Percentiles rank a stretch among this genome's conserved stretches.
Conservation (phyloP, 176 grass and related monocot species). For the Aegilops umbellulata region DNA sequence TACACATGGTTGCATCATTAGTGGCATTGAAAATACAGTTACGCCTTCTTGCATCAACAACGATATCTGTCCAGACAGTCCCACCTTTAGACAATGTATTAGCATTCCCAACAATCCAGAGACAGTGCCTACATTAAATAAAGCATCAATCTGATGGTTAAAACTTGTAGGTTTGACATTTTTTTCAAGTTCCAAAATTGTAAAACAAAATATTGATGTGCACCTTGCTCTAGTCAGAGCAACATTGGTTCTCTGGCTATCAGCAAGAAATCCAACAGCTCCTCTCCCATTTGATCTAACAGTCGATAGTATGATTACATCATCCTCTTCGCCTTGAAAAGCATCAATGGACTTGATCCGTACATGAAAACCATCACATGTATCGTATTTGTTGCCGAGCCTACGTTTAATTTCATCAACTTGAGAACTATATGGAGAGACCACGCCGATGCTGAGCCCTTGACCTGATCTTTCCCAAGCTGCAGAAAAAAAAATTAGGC, state of each 20-base stretch:
- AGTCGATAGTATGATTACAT: constrained; percentile 70
- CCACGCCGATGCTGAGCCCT: constrained; percentile 50
- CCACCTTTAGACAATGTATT: constrained; percentile 43
- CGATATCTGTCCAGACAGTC: constrained; percentile 54
- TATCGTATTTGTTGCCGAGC: constrained; percentile 44
- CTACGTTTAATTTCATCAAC: constrained; percentile 49
- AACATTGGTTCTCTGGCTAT: constrained; percentile 44
- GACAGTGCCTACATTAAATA: constrained; percentile 63
- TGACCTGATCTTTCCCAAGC: constrained; percentile 32
- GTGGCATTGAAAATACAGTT: constrained; percentile 47
- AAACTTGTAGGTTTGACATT: background rate
- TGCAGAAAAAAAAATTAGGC: constrained; percentile 11
- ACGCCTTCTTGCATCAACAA: constrained; percentile 42
- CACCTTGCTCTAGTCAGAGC: too few species aligned
- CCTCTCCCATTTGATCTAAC: constrained; percentile 57
- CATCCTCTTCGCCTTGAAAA: constrained; percentile 76
- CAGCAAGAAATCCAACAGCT: constrained; percentile 52
- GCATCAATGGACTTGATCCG: constrained; percentile 72
- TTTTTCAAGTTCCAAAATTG: too few species aligned
- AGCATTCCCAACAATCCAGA: constrained; percentile 76
- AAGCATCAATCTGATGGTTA: background rate
- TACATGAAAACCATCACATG: constrained; percentile 42
- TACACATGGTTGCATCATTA: constrained; percentile 30
- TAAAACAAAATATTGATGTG: too few species aligned
- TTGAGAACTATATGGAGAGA: constrained; percentile 73